These are phyloP conservation scores for Stephania cephalantha DNA, from an alignment of 164 flowering plant species.

Conservation along the genomic window DNA sequence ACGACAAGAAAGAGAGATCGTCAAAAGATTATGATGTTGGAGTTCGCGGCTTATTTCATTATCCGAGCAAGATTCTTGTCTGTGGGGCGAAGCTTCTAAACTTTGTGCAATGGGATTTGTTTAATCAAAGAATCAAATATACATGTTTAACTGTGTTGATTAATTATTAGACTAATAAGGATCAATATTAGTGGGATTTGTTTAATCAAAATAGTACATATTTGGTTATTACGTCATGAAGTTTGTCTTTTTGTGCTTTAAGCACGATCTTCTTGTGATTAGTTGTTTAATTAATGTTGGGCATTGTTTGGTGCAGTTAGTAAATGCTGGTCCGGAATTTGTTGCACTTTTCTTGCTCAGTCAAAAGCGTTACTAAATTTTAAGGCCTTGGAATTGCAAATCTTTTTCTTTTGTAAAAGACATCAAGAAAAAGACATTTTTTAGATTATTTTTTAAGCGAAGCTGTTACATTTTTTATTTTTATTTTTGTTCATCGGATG, in stretches of 20 bases:
- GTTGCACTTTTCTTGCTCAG: conserved; percentile 13
- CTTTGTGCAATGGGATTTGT: conserved; percentile 19
- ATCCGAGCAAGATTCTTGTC: conserved; percentile 29
- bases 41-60: conserved; percentile 12
- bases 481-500: no score
- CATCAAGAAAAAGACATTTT: not conserved
- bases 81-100: conserved; percentile 46
- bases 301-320: not conserved
- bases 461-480: no score
- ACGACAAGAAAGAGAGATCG: not conserved
- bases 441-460: no score
- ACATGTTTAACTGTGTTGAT: conserved; percentile 11
- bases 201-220: not conserved
- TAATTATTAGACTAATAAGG: conserved; percentile 8
- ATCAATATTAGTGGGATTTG: not conserved
- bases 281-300: not conserved
- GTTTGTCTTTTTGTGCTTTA: not conserved
- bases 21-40: conserved; percentile 28
- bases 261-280: not conserved
- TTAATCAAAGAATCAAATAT: not conserved
- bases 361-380: not conserved
- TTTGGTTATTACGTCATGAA: not conserved
- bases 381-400: conserved; percentile 4
- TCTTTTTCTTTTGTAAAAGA: not conserved
- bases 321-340: conserved; percentile 8